A percentile compares a stretch with the other conserved stretches of the same genome.
These are phyloP conservation scores for Stylonectria norvegica DNA, from an alignment of 2,329 filamentous ascomycete genomes.

Conservation along the genomic window DNA sequence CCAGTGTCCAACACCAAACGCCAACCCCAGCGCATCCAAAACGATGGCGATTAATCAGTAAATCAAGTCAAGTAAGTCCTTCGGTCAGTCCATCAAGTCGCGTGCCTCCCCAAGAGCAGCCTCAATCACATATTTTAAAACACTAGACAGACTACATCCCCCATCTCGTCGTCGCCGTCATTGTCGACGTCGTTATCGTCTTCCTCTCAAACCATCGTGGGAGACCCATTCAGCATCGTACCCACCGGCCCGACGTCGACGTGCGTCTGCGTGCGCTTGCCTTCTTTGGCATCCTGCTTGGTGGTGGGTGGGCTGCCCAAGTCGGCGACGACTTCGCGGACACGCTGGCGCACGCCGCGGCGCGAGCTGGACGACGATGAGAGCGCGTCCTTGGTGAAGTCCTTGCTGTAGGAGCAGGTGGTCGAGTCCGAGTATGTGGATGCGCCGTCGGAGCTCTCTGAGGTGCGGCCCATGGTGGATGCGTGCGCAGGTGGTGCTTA, in stretches of 20 bases:
- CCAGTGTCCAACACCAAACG: too few species aligned
- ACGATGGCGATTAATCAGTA: too few species aligned
- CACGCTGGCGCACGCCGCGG: constrained; percentile 31
- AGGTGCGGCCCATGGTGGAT: constrained; percentile 23
- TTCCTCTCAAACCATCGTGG: constrained; percentile 16
- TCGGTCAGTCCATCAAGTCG: too few species aligned
- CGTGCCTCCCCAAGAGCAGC: too few species aligned
- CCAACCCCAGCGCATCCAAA: too few species aligned
- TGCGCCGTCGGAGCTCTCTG: constrained; percentile 29
- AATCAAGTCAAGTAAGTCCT: too few species aligned
- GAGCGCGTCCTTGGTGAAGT: constrained; percentile 2
- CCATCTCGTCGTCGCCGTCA: too few species aligned
- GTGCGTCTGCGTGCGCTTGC: constrained; percentile 28
- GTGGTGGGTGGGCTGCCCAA: constrained; percentile 32
- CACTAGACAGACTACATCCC: too few species aligned
- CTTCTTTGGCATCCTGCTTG: constrained; percentile 32
- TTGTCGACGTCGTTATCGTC: neutral
- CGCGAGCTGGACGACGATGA: constrained; percentile 7
- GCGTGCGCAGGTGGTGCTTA: neutral
- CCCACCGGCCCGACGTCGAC: constrained; percentile 27
- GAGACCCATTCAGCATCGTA: constrained; percentile 22
- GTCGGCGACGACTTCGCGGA: constrained; percentile 33
- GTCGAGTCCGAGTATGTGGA: constrained; percentile 31
- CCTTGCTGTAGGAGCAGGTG: constrained; percentile 29
- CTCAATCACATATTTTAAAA: too few species aligned